Base-by-base conservation (phyloP, 495 filamentous ascomycete species). In the Neurospora tetraspora region DNA sequence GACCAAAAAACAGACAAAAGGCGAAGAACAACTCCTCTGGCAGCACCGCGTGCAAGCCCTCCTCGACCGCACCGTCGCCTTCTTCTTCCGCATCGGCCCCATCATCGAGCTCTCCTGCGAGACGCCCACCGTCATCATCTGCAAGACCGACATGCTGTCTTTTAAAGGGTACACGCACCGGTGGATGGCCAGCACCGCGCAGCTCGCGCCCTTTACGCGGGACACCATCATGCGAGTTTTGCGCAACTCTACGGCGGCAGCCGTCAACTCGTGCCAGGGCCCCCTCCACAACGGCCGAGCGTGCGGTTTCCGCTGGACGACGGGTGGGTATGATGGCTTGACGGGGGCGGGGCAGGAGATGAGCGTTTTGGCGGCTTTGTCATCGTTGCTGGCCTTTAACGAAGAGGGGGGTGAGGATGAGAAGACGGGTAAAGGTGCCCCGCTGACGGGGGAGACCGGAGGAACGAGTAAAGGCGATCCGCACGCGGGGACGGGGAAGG, bases 141-240 rank as follows among this genome's bases (percentile, higher is more conserved):
- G 91, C 81, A 88, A 91, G 77, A 86, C 86, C 14, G 91, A 93
- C 74, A 90, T 92, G 80, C 83, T 87, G 31, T 90, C 89, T 37
- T 94, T 93, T 87, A 93, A 93, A 76, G 91, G 89, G 16, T 93
- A 92, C 80, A 80, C 92, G 11, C 81, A 91, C 14, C 89, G 92
- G 34, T 93, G 91, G 90, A 89, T 94, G 87, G 88, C 86, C 34
- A 82, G 84, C 27, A 85, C 89, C 47, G 88, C 89, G 4, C 89
- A 92, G 75, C 81, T 92, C 69, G 90, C 89, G 0, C 91, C 92
- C 0, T 91, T 89, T 76, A 89, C 87, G 6, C 82, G 82, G 31
- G 81, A 83, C 20, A 80, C 76, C 38, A 84, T 94, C 69, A 85
- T 91, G 79, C 83, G 84, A 0, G 83, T 86, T 36, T 79, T 94